Evolutionary conservation across 1,139 yeast genomes (phyloP).

Genomic region (Meyerozyma athensensis): DNA sequence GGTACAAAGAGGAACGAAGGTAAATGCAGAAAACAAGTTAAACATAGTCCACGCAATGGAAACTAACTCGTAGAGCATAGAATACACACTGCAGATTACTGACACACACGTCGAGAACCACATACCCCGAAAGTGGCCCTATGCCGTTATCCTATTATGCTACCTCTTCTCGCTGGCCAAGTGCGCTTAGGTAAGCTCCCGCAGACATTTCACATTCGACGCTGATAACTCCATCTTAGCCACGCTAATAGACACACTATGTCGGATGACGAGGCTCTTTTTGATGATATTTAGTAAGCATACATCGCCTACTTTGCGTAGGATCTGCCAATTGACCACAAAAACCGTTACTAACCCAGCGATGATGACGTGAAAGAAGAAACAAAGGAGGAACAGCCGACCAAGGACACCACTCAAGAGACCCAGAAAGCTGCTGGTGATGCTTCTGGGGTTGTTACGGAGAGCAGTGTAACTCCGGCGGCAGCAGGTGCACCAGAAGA

Average conservation of each 20-base stretch:
- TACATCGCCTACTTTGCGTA: conserved; percentile 4
- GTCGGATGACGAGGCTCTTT: conserved; percentile 76
- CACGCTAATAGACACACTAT: not conserved
- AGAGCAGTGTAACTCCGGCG: conserved; percentile 6
- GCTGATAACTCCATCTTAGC: not conserved
- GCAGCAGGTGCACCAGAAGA: conserved; percentile 1
- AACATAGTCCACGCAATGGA: no score
- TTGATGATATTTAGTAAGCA: conserved; percentile 65
- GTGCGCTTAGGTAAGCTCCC: no score
- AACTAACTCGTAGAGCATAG: not conserved
- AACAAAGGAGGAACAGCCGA: conserved; percentile 8
- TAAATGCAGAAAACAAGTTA: no score
- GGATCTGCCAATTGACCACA: not conserved
- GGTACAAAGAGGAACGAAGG: no score
- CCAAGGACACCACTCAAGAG: conserved; percentile 5
- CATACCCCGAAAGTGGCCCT: not conserved
- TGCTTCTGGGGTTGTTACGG: conserved; percentile 4
- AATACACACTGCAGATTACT: not conserved
- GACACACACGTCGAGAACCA: conserved; percentile 4
- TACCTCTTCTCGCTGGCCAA: no score
- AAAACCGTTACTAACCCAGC: conserved; percentile 10
- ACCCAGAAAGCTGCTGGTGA: not conserved
- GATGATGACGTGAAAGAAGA: conserved; percentile 13
- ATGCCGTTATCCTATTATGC: no score
- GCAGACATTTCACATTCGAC: not conserved